A percentile compares a stretch with the other conserved stretches of the same genome.
Conservation (phyloP, 495 filamentous ascomycete genomes). For the Penicillium chermesinum region DNA sequence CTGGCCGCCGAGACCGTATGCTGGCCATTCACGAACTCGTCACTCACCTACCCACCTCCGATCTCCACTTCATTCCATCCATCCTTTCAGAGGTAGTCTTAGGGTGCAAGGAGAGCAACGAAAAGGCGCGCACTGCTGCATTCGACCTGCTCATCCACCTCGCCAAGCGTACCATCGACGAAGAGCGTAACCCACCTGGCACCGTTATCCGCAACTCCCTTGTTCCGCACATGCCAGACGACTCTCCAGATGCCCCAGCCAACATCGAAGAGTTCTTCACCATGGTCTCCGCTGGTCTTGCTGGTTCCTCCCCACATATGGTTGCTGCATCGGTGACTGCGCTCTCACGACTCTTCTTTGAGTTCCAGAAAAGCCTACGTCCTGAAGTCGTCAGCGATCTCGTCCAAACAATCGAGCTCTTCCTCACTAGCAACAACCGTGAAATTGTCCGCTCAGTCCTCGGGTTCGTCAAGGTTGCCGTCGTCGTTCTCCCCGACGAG, state of each 20-base stretch:
- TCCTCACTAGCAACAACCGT: slow-evolving; percentile 89
- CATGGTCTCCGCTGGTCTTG: slow-evolving; percentile 94
- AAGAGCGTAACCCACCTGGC: slow-evolving; percentile 52
- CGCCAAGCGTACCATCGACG: slow-evolving; percentile 67
- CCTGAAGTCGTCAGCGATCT: slow-evolving; percentile 65
- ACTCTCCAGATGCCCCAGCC: slow-evolving; percentile 70
- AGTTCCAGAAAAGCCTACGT: slow-evolving; percentile 62
- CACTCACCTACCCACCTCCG: slow-evolving; percentile 64
- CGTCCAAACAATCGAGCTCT: slow-evolving; percentile 87
- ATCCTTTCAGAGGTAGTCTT: slow-evolving; percentile 91
- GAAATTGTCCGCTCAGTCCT: slow-evolving; percentile 91
- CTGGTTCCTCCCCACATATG: slow-evolving; percentile 89
- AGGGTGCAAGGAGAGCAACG: slow-evolving; percentile 93
- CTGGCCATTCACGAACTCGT: slow-evolving; percentile 74
- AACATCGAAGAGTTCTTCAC: slow-evolving; percentile 93
- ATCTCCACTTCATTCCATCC: slow-evolving; percentile 87
- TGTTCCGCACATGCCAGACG: slow-evolving; percentile 74
- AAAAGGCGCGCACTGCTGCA: slow-evolving; percentile 79
- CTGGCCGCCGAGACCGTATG: slow-evolving; percentile 78
- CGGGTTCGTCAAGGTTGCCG: slow-evolving; percentile 92
- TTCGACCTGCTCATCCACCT: slow-evolving; percentile 89
- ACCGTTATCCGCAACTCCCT: slow-evolving; percentile 75
- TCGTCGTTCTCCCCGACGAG: slow-evolving; percentile 74
- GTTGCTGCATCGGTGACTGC: slow-evolving; percentile 91
- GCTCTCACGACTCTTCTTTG: slow-evolving; percentile 82